Percentiles rank a stretch among this genome's conserved stretches.
phyloP scores from a whole-genome alignment of 1,284 basidiomycete species.

The Cerioporus squamosus region DNA sequence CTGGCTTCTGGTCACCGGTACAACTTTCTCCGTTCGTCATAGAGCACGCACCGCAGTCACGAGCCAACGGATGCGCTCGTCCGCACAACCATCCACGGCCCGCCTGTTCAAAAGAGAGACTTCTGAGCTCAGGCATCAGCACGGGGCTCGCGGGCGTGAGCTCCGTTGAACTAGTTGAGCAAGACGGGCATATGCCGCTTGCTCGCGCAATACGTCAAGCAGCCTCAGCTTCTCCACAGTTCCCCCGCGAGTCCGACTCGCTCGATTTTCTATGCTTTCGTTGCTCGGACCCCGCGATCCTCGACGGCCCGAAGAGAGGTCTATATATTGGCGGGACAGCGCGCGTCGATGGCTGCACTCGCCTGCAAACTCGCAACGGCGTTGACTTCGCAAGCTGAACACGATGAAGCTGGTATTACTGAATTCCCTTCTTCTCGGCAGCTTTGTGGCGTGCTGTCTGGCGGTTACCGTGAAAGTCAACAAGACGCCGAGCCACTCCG shows the following conservation, averaged over 20 bases:
- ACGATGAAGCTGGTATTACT: conserved; percentile 11
- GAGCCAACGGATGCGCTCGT: neutral
- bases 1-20: too few species aligned
- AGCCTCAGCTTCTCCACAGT: conserved; percentile 8
- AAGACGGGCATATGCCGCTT: conserved; percentile 13
- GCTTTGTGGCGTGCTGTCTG: conserved; percentile 14
- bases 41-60: neutral
- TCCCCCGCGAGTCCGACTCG: conserved; percentile 6
- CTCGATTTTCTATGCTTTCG: conserved; percentile 1
- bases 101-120: conserved; percentile 1
- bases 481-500: conserved; percentile 28
- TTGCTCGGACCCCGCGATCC: conserved; percentile 4
- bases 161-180: conserved; percentile 4
- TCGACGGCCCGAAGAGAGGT: neutral
- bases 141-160: conserved; percentile 7
- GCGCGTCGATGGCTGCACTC: neutral
- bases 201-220: conserved; percentile 11
- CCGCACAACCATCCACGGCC: conserved; percentile 6
- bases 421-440: conserved; percentile 9
- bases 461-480: conserved; percentile 28
- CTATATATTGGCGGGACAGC: conserved; percentile 11
- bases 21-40: too few species aligned
- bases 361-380: neutral
- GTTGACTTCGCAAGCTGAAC: neutral
- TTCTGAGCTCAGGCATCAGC: conserved; percentile 1